These are phyloP conservation scores for Volvariella volvacea DNA, from an alignment of 1,284 basidiomycete genomes.

Conservation along the genomic window DNA sequence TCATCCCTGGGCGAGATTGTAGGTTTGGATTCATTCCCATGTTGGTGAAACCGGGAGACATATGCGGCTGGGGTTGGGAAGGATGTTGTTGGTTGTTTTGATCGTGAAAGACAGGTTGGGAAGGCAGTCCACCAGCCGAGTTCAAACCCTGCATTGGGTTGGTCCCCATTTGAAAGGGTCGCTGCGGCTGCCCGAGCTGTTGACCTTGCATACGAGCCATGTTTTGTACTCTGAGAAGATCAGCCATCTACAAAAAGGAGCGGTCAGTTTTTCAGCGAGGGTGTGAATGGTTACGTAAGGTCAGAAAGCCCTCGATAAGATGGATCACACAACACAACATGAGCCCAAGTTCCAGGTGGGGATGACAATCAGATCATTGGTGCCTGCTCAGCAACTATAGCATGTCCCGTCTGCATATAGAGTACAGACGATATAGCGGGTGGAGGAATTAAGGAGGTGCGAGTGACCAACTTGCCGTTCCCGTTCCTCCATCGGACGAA, in stretches of 20 bases:
- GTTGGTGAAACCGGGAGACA: constrained; percentile 28
- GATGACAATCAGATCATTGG: too few species aligned
- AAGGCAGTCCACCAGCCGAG: constrained; percentile 15
- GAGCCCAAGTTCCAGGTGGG: neutral
- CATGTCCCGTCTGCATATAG: too few species aligned
- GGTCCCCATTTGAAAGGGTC: neutral
- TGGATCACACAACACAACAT: constrained; percentile 2
- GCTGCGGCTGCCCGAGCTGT: constrained; percentile 28
- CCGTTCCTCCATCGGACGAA: too few species aligned
- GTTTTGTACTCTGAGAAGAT: constrained; percentile 38
- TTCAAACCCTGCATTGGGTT: constrained; percentile 18
- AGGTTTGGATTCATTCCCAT: constrained; percentile 16
- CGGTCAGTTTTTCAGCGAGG: constrained; percentile 8
- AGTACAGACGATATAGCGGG: too few species aligned
- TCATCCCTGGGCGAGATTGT: constrained; percentile 10
- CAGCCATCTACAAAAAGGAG: constrained; percentile 34
- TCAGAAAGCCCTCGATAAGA: constrained; percentile 4
- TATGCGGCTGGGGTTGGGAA: neutral
- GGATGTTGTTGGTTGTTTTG: constrained; percentile 1
- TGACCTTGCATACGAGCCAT: constrained; percentile 30
- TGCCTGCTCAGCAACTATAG: too few species aligned
- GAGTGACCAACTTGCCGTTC: neutral
- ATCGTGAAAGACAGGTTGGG: constrained; percentile 12
- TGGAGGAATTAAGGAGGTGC: too few species aligned
- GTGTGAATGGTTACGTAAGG: constrained; percentile 7